Evolutionary conservation across 345 rosid genomes (phyloP).

Genomic region (Turritis glabra): DNA sequence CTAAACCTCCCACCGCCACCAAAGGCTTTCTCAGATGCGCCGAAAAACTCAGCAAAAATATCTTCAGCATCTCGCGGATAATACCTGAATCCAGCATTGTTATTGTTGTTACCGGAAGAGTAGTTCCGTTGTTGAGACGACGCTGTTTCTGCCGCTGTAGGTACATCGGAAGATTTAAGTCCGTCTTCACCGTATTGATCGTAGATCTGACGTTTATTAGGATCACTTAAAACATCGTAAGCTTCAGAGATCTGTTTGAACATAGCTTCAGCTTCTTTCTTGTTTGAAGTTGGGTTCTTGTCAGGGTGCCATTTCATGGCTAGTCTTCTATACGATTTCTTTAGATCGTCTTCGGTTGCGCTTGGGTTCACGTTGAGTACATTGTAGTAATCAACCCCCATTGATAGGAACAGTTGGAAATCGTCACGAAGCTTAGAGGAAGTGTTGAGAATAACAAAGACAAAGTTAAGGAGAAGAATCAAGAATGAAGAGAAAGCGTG

Average conservation of each 20-base stretch:
- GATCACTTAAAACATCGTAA: conserved; percentile 78
- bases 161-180: conserved; percentile 49
- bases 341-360: conserved; percentile 79
- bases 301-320: conserved; percentile 97
- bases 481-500: conserved; percentile 3
- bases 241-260: conserved; percentile 87
- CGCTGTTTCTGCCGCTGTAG: conserved; percentile 36
- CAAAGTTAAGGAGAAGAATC: neutral
- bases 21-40: conserved; percentile 43
- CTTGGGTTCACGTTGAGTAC: conserved; percentile 59
- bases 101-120: conserved; percentile 3
- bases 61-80: conserved; percentile 68
- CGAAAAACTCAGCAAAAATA: conserved; percentile 66
- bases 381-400: conserved; percentile 96
- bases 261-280: conserved; percentile 79
- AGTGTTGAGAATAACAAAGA: neutral
- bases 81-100: conserved; percentile 44
- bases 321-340: conserved; percentile 62
- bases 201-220: conserved; percentile 83
- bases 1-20: conserved; percentile 30
- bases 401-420: neutral
- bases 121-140: conserved; percentile 25
- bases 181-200: conserved; percentile 81
- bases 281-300: conserved; percentile 62
- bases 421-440: neutral